Evolutionary conservation across 106 monocot genomes (phyloP), one percentile per base, ranked within the genome.

Genomic region (Hemerocallis citrina): DNA sequence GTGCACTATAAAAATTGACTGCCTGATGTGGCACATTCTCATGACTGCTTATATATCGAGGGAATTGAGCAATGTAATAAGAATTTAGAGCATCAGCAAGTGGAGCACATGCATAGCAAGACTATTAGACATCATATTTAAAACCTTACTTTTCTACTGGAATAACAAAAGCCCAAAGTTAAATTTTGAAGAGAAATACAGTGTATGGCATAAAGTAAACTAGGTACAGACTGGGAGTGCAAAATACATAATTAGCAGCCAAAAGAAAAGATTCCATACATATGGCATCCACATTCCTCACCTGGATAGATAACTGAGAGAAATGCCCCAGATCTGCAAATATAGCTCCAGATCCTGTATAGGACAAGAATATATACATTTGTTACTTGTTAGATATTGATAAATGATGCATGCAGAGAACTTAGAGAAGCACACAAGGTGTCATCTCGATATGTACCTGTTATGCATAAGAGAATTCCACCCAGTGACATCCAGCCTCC

Each of bases 261-360:
- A n/a, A n/a, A n/a, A n/a, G 30, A 34, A 38, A 17, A 34, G 21
- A 24, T 16, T 32, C 47, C 9, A 50, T 25, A 34, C 16, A n/a
- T 28, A 66, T 38, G n/a, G 23, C 10, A 14, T 1, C 17, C 0
- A 43, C n/a, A 27, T 55, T 55, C 0, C 55, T 59, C 72, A 91
- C 96, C 87, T 88, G 69, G 72, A 99, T 99, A 22, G 98, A 99
- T 63, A 79, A 55, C 66, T 85, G 85, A 28, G 81, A 85, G 62
- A 99, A 99, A 74, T 99, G 98, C 2, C 98, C 98, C 34, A 99
- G 74, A 78, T 92, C 98, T 45, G 98, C 92, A 85, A 82, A 99
- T 92, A 99, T 99, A 59, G 98, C 98, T 82, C 92, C 98, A 29
- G 92, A 92, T 24, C 98, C 96, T 98, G 70, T 7, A 49, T 19